Base-by-base conservation (phyloP, 2,329 filamentous ascomycete species). In the Penicillium oxalicum region DNA sequence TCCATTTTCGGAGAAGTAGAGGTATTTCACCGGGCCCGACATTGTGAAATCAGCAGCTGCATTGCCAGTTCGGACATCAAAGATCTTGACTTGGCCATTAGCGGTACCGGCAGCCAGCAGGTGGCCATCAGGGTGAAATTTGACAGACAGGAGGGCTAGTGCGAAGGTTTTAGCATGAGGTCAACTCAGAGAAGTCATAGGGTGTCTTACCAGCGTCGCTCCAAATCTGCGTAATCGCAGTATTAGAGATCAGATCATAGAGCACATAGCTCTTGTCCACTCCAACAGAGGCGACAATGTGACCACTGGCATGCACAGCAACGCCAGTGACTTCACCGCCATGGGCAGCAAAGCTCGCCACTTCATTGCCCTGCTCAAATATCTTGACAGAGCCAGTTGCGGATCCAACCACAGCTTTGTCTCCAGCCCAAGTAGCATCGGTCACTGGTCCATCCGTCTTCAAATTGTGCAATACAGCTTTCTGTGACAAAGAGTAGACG, bases 111-210 rank as follows among this genome's bases (percentile, higher is more conserved):
- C 87, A 35, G 89, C 91, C 60, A 97, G 82, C 5, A 98, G 78
- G 65, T 96, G 88, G n/a, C 93, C 93, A 64, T 98, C 93, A 5
- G 94, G 93, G 67, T 98, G 93, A 78, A 98, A 97, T 32, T 86
- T 81, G 55, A 84, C 87, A 44, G 84, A 81, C 1, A 86, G 87
- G 40, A 95, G 75, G 52, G 84, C 88, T 87, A 64, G 9, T 35
- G 25, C 27, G 45, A 9, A 45, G 61, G 13, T 2, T 70, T 61
- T 24, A 53, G 44, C 48, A 9, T 41, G 27, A 28, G 12, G 5
- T 28, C 27, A 36, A 4, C 6, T 3, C 29, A 47, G 44, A 27
- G 28, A 24, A 44, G 61, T 51, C 59, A 8, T 8, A 33, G 29
- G 35, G 38, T 28, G 45, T 40, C 85, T 71, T 80, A 93, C 89